Evolutionary conservation across 2,329 filamentous ascomycete genomes (phyloP).

Genomic region (Dactylellina sp.): DNA sequence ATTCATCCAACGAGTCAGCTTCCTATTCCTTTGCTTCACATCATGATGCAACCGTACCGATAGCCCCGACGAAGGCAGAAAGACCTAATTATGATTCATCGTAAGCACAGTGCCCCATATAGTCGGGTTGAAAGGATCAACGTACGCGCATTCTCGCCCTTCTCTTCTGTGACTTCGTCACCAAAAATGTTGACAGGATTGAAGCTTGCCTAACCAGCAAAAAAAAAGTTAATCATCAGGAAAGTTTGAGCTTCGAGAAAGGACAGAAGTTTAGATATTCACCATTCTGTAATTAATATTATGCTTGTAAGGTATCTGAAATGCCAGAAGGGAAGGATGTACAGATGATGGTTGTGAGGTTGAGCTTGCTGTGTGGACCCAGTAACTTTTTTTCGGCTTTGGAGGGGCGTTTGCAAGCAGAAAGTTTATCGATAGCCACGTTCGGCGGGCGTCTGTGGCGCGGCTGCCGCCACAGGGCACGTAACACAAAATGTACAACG

Average conservation of each 20-base stretch:
- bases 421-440: slow-evolving; percentile 56
- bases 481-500: slow-evolving; percentile 38
- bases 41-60: slow-evolving; percentile 64
- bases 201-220: slow-evolving; percentile 68
- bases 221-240: slow-evolving; percentile 12
- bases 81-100: slow-evolving; percentile 66
- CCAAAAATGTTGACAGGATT: slow-evolving; percentile 98
- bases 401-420: slow-evolving; percentile 46
- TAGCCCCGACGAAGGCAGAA: slow-evolving; percentile 97
- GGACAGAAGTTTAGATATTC: not conserved
- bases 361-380: slow-evolving; percentile 37
- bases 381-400: slow-evolving; percentile 55
- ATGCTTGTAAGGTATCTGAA: slow-evolving; percentile 5
- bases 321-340: slow-evolving; percentile 15
- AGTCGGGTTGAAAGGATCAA: not conserved
- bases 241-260: not conserved
- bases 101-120: slow-evolving; percentile 28
- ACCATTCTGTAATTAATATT: slow-evolving; percentile 36
- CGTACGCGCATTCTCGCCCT: slow-evolving; percentile 94
- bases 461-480: slow-evolving; percentile 8
- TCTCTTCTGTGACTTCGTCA: slow-evolving; percentile 96
- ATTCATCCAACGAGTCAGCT: slow-evolving; percentile 36
- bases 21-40: not conserved
- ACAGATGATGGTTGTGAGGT: slow-evolving; percentile 6
- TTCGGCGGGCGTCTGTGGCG: slow-evolving; percentile 28